These are phyloP conservation scores for Pseudopyrenochaeta lycopersici DNA, from an alignment of 2,329 filamentous ascomycete species.

Conservation along the genomic window DNA sequence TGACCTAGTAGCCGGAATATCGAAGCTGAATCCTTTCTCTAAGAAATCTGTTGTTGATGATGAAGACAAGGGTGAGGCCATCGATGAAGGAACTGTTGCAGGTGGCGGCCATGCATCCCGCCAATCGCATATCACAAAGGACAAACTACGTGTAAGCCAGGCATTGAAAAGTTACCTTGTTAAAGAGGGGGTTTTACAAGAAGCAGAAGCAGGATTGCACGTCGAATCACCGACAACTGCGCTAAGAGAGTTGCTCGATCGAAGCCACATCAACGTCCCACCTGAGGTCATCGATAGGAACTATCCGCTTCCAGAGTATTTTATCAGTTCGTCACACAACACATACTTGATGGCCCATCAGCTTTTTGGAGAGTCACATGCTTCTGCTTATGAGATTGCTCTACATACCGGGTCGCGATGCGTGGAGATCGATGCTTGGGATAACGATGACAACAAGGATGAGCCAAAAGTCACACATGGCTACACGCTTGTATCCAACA, in stretches of 20 bases:
- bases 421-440: conserved; percentile 79
- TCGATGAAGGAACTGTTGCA: conserved; percentile 61
- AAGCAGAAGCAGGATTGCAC: conserved; percentile 58
- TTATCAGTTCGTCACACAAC: conserved; percentile 77
- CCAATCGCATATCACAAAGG: conserved; percentile 59
- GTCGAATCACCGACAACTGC: conserved; percentile 55
- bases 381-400: conserved; percentile 70
- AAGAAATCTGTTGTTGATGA: conserved; percentile 45
- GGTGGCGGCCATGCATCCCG: conserved; percentile 68
- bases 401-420: conserved; percentile 71
- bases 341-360: conserved; percentile 77
- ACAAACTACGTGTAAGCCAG: conserved; percentile 67
- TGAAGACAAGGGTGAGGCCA: conserved; percentile 65
- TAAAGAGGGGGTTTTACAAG: conserved; percentile 60
- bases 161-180: conserved; percentile 66
- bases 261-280: conserved; percentile 67
- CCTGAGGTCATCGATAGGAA: conserved; percentile 64
- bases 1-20: conserved; percentile 44
- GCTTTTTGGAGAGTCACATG: conserved; percentile 70
- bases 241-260: conserved; percentile 63
- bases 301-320: conserved; percentile 73
- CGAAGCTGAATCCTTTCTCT: conserved; percentile 45
- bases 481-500: conserved; percentile 72
- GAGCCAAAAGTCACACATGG: conserved; percentile 77
- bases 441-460: conserved; percentile 66